Percentiles rank a stretch among this genome's conserved stretches.
These are phyloP conservation scores for Cornus suecica DNA, from an alignment of 148 eudicot genomes.

Conservation along the genomic window DNA sequence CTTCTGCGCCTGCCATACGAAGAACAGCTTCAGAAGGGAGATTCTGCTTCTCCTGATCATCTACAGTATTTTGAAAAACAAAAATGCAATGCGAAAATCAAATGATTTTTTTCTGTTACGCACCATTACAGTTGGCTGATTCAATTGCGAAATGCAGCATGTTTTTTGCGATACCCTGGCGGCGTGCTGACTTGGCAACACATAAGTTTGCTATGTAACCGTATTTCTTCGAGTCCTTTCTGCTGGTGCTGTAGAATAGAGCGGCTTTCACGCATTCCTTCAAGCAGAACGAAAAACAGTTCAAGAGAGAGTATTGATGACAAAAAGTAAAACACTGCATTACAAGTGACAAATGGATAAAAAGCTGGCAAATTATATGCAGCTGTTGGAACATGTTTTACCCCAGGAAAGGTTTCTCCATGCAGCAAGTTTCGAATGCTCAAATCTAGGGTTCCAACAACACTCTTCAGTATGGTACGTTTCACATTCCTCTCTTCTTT, in stretches of 20 bases:
- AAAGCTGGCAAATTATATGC: neutral
- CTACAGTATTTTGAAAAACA: neutral
- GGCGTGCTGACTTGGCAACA: constrained; percentile 71
- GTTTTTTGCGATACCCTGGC: constrained; percentile 70
- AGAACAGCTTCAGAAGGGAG: neutral
- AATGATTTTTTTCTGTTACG: constrained; percentile 14
- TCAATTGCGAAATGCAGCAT: constrained; percentile 68
- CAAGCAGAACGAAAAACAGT: neutral
- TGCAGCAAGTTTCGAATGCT: constrained; percentile 54
- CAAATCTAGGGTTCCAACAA: constrained; percentile 85
- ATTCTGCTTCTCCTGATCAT: neutral
- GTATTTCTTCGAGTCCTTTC: constrained; percentile 33
- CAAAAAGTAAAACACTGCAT: neutral
- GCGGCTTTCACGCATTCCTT: constrained; percentile 59
- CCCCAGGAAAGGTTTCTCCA: constrained; percentile 84
- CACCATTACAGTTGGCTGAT: constrained; percentile 60
- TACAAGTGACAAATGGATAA: neutral
- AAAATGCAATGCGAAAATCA: neutral
- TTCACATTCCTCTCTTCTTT: constrained; percentile 48
- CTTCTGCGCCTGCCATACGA: constrained; percentile 53
- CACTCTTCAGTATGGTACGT: constrained; percentile 49
- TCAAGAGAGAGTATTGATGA: neutral
- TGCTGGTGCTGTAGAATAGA: constrained; percentile 34
- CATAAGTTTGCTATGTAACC: constrained; percentile 70
- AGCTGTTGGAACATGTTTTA: constrained; percentile 21